A percentile compares a stretch with the other conserved stretches of the same genome.
Evolutionary conservation across 495 filamentous ascomycete genomes (phyloP).

Genomic region (Tuber indicum): DNA sequence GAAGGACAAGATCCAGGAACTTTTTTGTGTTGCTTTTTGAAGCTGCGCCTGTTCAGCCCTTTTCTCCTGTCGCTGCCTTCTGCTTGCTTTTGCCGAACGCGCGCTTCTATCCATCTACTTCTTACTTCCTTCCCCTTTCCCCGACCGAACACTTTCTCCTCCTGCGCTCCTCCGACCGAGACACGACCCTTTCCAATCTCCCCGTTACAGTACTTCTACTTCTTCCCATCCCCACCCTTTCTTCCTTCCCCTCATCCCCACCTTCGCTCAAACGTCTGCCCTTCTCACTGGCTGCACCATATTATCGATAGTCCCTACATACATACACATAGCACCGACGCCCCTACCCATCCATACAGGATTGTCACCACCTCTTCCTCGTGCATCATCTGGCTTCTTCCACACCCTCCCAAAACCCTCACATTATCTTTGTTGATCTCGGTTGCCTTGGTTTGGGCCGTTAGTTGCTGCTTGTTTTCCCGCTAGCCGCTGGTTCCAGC

Average conservation of each 20-base stretch:
- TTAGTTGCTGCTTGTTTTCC: slow-evolving; percentile 16
- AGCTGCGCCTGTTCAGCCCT: neutral
- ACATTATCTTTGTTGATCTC: slow-evolving; percentile 25
- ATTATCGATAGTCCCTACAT: neutral
- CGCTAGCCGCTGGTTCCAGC: slow-evolving; percentile 26
- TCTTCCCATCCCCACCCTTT: neutral
- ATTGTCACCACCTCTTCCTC: slow-evolving; percentile 24
- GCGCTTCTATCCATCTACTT: slow-evolving; percentile 1
- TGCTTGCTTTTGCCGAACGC: slow-evolving; percentile 1
- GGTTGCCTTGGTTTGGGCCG: slow-evolving; percentile 7
- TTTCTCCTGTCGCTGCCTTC: neutral
- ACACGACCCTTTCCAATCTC: neutral
- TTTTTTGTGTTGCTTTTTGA: neutral
- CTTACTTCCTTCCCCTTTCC: neutral
- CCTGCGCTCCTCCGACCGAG: slow-evolving; percentile 2
- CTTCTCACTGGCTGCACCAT: neutral
- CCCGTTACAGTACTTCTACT: neutral
- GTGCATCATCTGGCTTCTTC: slow-evolving; percentile 26
- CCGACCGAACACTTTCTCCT: neutral
- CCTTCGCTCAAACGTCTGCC: neutral
- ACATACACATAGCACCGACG: slow-evolving; percentile 23
- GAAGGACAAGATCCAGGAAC: neutral
- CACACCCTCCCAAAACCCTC: slow-evolving; percentile 6
- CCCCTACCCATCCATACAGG: slow-evolving; percentile 14
- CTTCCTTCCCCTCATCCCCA: neutral